Base-by-base conservation (phyloP, 202 grass and related monocot genomes). In the Hordeum pubiflorum region DNA sequence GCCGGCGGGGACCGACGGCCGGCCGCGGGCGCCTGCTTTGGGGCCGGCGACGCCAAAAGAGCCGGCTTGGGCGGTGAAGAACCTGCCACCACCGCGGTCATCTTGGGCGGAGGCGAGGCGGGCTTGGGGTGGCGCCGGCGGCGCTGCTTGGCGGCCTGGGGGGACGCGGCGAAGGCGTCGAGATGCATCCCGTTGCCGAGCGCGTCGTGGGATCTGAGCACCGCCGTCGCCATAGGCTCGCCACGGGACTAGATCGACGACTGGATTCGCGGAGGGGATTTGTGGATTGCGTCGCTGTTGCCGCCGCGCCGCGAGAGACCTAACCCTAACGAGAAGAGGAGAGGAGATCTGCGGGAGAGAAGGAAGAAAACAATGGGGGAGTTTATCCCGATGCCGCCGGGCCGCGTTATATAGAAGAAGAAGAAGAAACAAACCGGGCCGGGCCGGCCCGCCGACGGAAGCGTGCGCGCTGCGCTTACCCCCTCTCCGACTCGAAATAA, bases 181-280 rank as follows among this genome's bases (percentile, higher is more conserved):
- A 89, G 69, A 46, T 89, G 90, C 83, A 89, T 81, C 12, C 15
- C 9, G 83, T 73, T 85, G 65, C 3, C 70, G 4, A 92, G 65
- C 29, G 32, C 64, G 31, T 89, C 86, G 3, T 84, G 76, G 46
- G 83, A 83, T 84, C 83, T 40, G 65, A 89, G 86, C 72, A 92
- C 80, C 58, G 64, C 86, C 5, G 80, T 89, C 0, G 79, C 83
- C 90, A 92, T 92, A 8, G 37, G 2, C 44, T 17, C 44, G 41
- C 10, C 41, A 3, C 41, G 11, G 44, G 44, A 17, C 44, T 50
- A n/a, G 17, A 54, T n/a, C 50, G 17, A n/a, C 0, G 3, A 32
- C 31, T 18, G 50, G 50, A 54, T 54, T 0, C 17, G 50, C 50
- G 14, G 41, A 14, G 40, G 40, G 12, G 15, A 17, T 6, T 54